phyloP scores from a whole-genome alignment of 768 basidiomycete species.

The Postia placenta region DNA sequence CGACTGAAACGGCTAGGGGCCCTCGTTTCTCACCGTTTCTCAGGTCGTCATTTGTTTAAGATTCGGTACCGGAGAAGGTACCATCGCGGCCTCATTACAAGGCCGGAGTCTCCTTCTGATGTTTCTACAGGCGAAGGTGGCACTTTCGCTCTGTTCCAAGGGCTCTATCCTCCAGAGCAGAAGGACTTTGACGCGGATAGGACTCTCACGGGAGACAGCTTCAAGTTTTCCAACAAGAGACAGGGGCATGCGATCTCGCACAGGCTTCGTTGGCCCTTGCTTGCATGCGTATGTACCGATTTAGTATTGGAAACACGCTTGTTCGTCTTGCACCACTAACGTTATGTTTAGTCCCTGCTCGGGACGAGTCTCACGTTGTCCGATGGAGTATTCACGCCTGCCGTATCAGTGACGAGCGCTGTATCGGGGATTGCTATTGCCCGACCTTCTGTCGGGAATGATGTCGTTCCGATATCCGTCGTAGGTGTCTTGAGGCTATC shows the following conservation, averaged over 20 bases:
- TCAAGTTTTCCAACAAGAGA: constrained; percentile 10
- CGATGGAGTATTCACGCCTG: constrained; percentile 64
- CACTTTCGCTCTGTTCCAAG: constrained; percentile 57
- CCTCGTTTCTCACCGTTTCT: background rate
- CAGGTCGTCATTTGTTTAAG: constrained; percentile 44
- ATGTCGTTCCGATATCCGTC: constrained; percentile 55
- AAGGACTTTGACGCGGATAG: constrained; percentile 44
- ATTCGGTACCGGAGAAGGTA: constrained; percentile 48
- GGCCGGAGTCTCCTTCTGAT: too few species aligned
- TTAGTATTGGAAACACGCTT: background rate
- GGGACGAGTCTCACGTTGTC: constrained; percentile 63
- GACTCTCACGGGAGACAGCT: constrained; percentile 45
- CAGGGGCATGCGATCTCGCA: constrained; percentile 11
- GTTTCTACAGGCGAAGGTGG: constrained; percentile 56
- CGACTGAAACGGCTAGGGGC: background rate
- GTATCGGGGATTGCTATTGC: constrained; percentile 66
- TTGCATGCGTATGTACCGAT: constrained; percentile 45
- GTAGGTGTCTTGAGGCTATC: constrained; percentile 29
- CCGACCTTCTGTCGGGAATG: constrained; percentile 36
- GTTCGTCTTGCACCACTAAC: background rate
- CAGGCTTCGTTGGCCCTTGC: constrained; percentile 41
- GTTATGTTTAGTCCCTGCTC: constrained; percentile 41
- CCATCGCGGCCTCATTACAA: constrained; percentile 10
- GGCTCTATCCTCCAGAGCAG: constrained; percentile 46
- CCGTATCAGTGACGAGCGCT: constrained; percentile 63